phyloP scores from a whole-genome alignment of 2,329 filamentous ascomycete genomes.

The Geoglossum cookeanum region DNA sequence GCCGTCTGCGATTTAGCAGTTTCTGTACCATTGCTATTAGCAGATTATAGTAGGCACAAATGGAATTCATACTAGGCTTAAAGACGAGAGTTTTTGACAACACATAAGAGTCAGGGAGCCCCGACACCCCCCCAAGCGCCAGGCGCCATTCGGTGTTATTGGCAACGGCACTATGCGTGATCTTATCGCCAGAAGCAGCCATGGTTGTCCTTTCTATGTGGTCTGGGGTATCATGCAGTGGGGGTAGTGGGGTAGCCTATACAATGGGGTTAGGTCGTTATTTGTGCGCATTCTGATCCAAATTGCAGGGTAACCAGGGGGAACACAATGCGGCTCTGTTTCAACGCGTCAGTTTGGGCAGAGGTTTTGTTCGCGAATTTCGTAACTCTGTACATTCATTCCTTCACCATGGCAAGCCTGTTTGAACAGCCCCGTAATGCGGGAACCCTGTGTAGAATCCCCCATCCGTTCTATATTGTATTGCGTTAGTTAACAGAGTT shows the following conservation, averaged over 20 bases:
- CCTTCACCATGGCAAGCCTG: conserved; percentile 60
- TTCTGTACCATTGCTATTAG: conserved; percentile 7
- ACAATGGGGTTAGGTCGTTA: neutral
- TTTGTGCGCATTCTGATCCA: neutral
- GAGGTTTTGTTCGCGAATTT: neutral
- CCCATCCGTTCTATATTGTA: conserved; percentile 1
- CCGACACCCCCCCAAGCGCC: conserved; percentile 9
- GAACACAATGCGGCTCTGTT: neutral
- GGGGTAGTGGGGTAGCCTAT: too few species aligned
- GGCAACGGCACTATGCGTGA: conserved; percentile 12
- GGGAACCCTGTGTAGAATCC: conserved; percentile 64
- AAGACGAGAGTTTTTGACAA: conserved; percentile 16
- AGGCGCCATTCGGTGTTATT: conserved; percentile 13
- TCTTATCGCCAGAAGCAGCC: conserved; percentile 5
- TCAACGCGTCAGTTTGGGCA: neutral
- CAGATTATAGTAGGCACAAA: neutral
- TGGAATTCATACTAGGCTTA: conserved; percentile 13
- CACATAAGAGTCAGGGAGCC: conserved; percentile 11
- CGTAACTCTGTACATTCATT: neutral
- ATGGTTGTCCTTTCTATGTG: neutral
- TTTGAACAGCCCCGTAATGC: conserved; percentile 86
- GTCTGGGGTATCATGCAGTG: neutral
- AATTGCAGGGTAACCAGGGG: neutral
- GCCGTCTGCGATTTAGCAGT: conserved; percentile 13
- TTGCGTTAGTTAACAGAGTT: conserved; percentile 13